Evolutionary conservation across 208 protist species (phyloP), one percentile per base, ranked within the genome.

Genomic region (Acanthamoeba lenticulata): DNA sequence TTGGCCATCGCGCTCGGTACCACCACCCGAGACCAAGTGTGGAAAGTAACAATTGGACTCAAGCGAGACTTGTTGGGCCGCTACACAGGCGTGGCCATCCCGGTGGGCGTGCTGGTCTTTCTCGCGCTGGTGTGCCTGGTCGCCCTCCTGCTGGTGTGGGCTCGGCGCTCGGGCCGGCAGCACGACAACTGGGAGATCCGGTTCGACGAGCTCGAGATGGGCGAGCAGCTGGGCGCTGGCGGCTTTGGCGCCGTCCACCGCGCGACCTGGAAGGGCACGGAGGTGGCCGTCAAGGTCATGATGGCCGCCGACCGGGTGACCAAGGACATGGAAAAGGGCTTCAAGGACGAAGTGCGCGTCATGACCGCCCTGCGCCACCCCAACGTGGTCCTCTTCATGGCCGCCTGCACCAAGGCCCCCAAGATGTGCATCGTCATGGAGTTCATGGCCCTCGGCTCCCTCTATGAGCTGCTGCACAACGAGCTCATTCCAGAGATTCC

Each of bases 331-430:
- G 11, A 93, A 38, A 34, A 29, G 11, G 47, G 96, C 47, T 95
- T 95, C 49, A 96, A 96, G 69, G 69, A 96, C 21, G 95, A 96
- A 52, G 95, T 96, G 44, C 55, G 49, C 19, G 93, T 96, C 42
- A 92, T 96, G 57, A 95, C 57, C 5, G 49, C 94, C n/a, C 49
- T 96, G 11, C 32, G 85, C 32, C 95, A 96, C 38, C 95, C 95
- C 29, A 96, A 96, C 86, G 60, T 96, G 15, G 88, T 95, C 11
- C 92, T 96, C 19, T 96, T 96, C 81, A 96, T 86, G 77, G 77
- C 77, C 57, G 77, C 77, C 13, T 86, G 42, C 38, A 86, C 45
- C 15, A 86, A 86, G 38, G 15, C 77, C 11, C 77, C 77, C 77
- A 45, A 36, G 38, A 57, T 86, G 45, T 86, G 77, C 36, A 86